Percentiles rank a stretch among this genome's conserved stretches.
phyloP scores from a whole-genome alignment of 2,329 filamentous ascomycete genomes.

The Davidsoniella australis region DNA sequence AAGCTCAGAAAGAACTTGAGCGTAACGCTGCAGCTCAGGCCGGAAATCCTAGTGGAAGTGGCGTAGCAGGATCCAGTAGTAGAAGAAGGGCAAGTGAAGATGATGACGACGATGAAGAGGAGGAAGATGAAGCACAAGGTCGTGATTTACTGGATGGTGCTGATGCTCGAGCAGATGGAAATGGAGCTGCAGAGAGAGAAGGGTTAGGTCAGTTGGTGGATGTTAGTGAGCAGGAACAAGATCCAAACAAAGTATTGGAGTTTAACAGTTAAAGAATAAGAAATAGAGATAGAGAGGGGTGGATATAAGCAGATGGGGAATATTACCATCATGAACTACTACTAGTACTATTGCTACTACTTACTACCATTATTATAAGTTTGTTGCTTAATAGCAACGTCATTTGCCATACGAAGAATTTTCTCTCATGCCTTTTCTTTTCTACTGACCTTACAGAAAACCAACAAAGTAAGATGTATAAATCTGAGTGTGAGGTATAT shows the following conservation, averaged over 20 bases:
- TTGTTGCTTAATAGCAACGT: too few relatives aligned
- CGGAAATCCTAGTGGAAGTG: constrained; percentile 32
- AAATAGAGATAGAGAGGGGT: neutral
- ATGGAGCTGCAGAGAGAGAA: constrained; percentile 14
- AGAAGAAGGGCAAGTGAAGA: constrained; percentile 26
- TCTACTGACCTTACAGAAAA: too few relatives aligned
- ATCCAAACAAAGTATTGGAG: constrained; percentile 8
- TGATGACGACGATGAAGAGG: constrained; percentile 47
- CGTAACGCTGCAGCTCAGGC: constrained; percentile 49
- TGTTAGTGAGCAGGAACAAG: neutral
- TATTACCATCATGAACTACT: neutral
- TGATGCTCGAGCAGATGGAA: constrained; percentile 48
- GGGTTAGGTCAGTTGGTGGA: constrained; percentile 11
- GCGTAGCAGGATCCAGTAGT: neutral
- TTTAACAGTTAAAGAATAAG: constrained; percentile 7
- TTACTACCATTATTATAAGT: too few relatives aligned
- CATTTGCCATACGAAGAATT: too few relatives aligned
- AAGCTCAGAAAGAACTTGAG: constrained; percentile 83
- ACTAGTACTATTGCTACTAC: too few relatives aligned
- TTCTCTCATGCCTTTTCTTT: too few relatives aligned
- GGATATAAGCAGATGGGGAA: neutral
- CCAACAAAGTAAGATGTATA: too few relatives aligned
- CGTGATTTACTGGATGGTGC: constrained; percentile 55
- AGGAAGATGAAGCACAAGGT: constrained; percentile 38
- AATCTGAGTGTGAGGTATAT: too few relatives aligned